A percentile compares a stretch with the other conserved stretches of the same genome.
These are phyloP conservation scores for Pichia membranifaciens DNA, from an alignment of 805 yeast genomes.

Conservation along the genomic window DNA sequence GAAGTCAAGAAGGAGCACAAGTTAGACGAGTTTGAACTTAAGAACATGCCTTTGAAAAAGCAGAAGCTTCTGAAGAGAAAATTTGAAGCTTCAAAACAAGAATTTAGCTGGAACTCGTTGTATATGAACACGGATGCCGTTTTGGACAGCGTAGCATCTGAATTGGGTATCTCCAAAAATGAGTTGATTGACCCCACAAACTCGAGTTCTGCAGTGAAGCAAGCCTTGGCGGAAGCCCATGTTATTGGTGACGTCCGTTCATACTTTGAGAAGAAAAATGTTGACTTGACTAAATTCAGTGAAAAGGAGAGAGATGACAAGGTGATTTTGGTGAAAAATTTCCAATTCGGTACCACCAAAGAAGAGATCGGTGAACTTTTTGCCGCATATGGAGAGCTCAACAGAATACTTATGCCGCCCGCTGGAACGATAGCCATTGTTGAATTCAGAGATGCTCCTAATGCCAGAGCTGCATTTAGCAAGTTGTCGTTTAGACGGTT, in stretches of 20 bases:
- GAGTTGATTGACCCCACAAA: slow-evolving; percentile 84
- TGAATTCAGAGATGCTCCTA: slow-evolving; percentile 75
- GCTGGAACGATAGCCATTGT: slow-evolving; percentile 94
- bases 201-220: slow-evolving; percentile 86
- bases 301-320: slow-evolving; percentile 71
- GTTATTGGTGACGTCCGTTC: slow-evolving; percentile 87
- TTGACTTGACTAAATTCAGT: slow-evolving; percentile 70
- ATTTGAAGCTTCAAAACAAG: slow-evolving; percentile 76
- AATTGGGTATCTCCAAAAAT: slow-evolving; percentile 76
- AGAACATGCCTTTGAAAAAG: slow-evolving; percentile 87
- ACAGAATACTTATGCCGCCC: slow-evolving; percentile 86
- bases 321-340: slow-evolving; percentile 79
- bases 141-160: slow-evolving; percentile 78
- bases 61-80: slow-evolving; percentile 81
- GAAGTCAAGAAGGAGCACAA: slow-evolving; percentile 75
- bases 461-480: slow-evolving; percentile 85
- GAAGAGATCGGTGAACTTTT: slow-evolving; percentile 82
- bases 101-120: slow-evolving; percentile 92
- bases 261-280: slow-evolving; percentile 79
- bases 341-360: slow-evolving; percentile 78
- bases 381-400: slow-evolving; percentile 70
- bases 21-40: slow-evolving; percentile 84
- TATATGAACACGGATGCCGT: slow-evolving; percentile 91
- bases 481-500: slow-evolving; percentile 83
- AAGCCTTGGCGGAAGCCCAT: slow-evolving; percentile 95